Evolutionary conservation across 345 rosid genomes (phyloP).

Genomic region (Populus tremula): DNA sequence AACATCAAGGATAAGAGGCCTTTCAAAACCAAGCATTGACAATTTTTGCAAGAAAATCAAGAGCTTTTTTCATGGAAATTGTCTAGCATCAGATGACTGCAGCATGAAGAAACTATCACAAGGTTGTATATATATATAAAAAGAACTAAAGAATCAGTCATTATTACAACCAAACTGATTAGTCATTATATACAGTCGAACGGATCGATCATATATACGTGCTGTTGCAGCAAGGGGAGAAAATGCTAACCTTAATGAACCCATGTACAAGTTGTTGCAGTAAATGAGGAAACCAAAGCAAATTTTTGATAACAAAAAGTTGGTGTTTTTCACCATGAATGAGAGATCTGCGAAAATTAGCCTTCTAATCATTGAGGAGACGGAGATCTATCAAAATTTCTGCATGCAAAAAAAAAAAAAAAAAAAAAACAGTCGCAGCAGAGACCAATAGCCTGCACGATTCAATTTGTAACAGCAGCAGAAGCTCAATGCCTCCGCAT

Average conservation of each 20-base stretch:
- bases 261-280: too few relatives aligned
- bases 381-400: constrained; percentile 12
- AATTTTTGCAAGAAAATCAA: too few relatives aligned
- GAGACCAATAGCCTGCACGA: background rate
- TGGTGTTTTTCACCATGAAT: too few relatives aligned
- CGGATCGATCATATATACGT: constrained; percentile 6
- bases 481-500: background rate
- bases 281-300: too few relatives aligned
- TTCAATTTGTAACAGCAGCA: background rate
- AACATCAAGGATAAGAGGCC: too few relatives aligned
- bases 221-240: background rate
- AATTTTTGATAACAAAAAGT: too few relatives aligned
- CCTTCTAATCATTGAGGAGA: background rate
- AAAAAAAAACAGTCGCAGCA: background rate
- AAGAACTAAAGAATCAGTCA: background rate
- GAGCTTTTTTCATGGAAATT: too few relatives aligned
- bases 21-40: too few relatives aligned
- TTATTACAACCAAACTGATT: background rate
- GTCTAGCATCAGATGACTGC: too few relatives aligned
- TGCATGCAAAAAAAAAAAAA: constrained; percentile 8
- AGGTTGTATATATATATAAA: too few relatives aligned
- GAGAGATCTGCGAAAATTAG: constrained; percentile 9
- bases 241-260: too few relatives aligned
- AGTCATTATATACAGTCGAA: background rate
- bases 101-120: too few relatives aligned